Percentiles rank a stretch among this genome's conserved stretches.
Conservation (phyloP, 2,329 filamentous ascomycete genomes). For the Epichloe uncinata region DNA sequence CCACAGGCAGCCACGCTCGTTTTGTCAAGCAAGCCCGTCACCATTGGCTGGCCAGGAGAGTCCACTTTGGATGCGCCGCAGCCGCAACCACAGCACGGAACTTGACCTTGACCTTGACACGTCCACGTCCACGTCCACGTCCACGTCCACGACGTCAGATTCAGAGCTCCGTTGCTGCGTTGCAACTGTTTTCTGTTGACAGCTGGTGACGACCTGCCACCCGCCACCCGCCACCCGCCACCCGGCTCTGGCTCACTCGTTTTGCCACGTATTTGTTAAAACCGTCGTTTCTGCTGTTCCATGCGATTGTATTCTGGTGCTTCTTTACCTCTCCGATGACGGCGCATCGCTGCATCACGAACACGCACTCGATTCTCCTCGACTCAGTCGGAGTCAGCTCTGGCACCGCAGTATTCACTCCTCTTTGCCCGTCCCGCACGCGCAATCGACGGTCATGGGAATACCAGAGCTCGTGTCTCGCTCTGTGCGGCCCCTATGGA, state of each 20-base stretch:
- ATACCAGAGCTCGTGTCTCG: conserved; percentile 19
- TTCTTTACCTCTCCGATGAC: background rate
- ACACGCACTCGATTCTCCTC: background rate
- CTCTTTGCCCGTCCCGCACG: background rate
- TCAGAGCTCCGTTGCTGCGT: background rate
- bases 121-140: background rate
- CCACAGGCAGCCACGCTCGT: background rate
- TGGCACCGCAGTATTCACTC: background rate
- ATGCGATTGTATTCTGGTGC: background rate
- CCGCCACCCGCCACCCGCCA: background rate
- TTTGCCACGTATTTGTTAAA: background rate
- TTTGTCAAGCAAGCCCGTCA: background rate
- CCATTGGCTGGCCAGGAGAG: background rate
- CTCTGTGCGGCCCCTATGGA: conserved; percentile 21
- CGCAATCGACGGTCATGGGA: conserved; percentile 6
- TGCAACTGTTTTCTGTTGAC: background rate
- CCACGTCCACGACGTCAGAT: background rate
- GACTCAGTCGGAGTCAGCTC: background rate
- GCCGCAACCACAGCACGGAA: background rate
- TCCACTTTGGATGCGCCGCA: background rate
- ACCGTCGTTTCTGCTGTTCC: background rate
- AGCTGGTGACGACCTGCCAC: too few species aligned
- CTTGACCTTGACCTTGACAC: background rate
- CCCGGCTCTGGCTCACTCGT: background rate
- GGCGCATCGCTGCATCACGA: background rate